A percentile compares a stretch with the other conserved stretches of the same genome.
Conservation (phyloP, 2,329 filamentous ascomycete genomes). For the Stagonosporopsis cucurbitacearum region DNA sequence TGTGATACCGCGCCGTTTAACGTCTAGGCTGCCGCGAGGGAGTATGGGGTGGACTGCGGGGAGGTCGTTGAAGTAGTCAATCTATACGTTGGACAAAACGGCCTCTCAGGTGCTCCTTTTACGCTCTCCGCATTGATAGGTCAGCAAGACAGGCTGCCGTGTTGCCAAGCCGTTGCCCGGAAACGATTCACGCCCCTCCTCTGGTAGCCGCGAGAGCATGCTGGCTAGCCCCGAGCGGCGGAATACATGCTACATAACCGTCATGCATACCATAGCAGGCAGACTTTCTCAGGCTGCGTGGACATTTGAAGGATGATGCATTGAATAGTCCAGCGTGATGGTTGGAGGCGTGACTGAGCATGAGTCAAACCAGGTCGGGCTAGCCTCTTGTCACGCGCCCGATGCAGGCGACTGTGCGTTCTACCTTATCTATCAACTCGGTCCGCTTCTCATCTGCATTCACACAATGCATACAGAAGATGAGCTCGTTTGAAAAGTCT, state of each 20-base stretch:
- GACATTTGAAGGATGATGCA: background rate
- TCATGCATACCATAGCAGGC: background rate
- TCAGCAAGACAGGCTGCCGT: background rate
- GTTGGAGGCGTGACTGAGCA: conserved; percentile 5
- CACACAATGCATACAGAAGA: conserved; percentile 28
- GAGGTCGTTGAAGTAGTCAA: background rate
- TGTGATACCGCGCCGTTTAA: background rate
- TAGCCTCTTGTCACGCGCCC: conserved; percentile 10
- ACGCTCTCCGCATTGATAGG: background rate
- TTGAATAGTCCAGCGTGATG: conserved; percentile 3
- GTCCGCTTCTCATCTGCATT: conserved; percentile 16
- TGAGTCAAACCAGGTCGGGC: background rate
- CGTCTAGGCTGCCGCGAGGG: background rate
- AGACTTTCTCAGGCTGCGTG: background rate
- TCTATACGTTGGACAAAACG: background rate
- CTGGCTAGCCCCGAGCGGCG: background rate
- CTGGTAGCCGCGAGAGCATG: background rate
- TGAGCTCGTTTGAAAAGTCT: conserved; percentile 22
- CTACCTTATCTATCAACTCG: conserved; percentile 20
- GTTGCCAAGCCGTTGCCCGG: conserved; percentile 1
- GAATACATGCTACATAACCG: background rate
- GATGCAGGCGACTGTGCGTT: conserved; percentile 5
- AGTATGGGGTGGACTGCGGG: background rate
- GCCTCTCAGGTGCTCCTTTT: background rate
- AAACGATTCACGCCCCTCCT: background rate